Conservation (phyloP, 2,329 filamentous ascomycete species). For the Fusarium citri region DNA sequence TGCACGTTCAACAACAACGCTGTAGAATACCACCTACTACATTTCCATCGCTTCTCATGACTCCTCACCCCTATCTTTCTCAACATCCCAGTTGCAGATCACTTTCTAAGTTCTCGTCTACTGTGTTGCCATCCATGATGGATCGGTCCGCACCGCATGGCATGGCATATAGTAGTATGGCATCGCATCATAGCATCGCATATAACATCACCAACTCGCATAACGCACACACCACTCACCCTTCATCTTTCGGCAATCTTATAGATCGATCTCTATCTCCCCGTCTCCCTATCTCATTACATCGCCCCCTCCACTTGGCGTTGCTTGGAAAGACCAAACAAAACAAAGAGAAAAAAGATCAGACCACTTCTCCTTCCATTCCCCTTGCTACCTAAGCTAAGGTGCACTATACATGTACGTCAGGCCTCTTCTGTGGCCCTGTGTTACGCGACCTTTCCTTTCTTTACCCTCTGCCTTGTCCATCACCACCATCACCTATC, state of each 20-base stretch:
- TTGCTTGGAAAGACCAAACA: conserved; percentile 17
- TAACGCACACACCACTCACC: conserved; percentile 29
- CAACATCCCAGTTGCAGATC: conserved; percentile 33
- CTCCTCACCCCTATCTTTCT: conserved; percentile 1
- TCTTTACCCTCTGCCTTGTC: conserved; percentile 31
- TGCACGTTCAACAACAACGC: conserved; percentile 22
- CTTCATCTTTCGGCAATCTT: conserved; percentile 30
- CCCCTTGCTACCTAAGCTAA: conserved; percentile 27
- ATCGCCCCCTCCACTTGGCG: conserved; percentile 30
- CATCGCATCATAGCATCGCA: neutral
- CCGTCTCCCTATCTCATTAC: neutral
- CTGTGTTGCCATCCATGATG: conserved; percentile 15
- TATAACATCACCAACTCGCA: conserved; percentile 12
- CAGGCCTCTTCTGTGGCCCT: conserved; percentile 35
- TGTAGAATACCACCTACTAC: conserved; percentile 33
- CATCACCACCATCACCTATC: conserved; percentile 30
- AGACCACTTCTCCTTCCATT: conserved; percentile 23
- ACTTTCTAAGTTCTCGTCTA: neutral
- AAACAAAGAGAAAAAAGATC: conserved; percentile 14
- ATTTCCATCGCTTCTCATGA: conserved; percentile 19
- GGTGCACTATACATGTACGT: conserved; percentile 28
- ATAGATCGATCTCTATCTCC: conserved; percentile 11
- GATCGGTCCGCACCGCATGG: conserved; percentile 3
- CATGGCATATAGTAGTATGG: neutral
- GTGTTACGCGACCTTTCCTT: conserved; percentile 42